Evolutionary conservation across 2,329 filamentous ascomycete species (phyloP).

Genomic region (Phaeoacremonium minimum): DNA sequence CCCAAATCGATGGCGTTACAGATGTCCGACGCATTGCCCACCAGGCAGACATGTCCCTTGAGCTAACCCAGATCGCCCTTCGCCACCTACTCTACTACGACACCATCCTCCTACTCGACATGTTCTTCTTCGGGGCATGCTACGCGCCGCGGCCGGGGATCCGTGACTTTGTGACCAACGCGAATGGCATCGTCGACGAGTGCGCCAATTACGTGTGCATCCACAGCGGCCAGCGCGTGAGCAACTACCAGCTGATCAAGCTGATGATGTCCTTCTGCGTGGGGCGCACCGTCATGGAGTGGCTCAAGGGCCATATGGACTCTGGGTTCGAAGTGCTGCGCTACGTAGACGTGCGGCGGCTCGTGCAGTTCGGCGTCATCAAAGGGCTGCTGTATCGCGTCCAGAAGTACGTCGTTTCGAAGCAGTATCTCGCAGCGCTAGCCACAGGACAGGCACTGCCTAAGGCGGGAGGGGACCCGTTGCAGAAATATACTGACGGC

Average conservation of each 20-base stretch:
- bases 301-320: slow-evolving; percentile 72
- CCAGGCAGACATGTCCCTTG: slow-evolving; percentile 79
- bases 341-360: slow-evolving; percentile 80
- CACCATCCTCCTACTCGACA: slow-evolving; percentile 83
- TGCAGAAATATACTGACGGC: slow-evolving; percentile 70
- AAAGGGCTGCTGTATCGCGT: slow-evolving; percentile 92
- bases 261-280: slow-evolving; percentile 84
- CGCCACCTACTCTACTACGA: slow-evolving; percentile 92
- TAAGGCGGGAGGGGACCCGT: slow-evolving; percentile 36
- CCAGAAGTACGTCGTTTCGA: slow-evolving; percentile 80
- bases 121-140: slow-evolving; percentile 90
- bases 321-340: slow-evolving; percentile 60
- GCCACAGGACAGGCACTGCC: slow-evolving; percentile 48
- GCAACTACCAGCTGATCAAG: slow-evolving; percentile 66
- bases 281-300: slow-evolving; percentile 80
- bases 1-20: slow-evolving; percentile 85
- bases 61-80: slow-evolving; percentile 79
- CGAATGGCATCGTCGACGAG: slow-evolving; percentile 74
- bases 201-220: slow-evolving; percentile 78
- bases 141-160: slow-evolving; percentile 81
- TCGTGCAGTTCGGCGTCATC: slow-evolving; percentile 94
- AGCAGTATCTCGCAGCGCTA: slow-evolving; percentile 53
- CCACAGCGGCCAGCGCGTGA: slow-evolving; percentile 26
- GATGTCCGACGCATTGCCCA: slow-evolving; percentile 84
- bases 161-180: slow-evolving; percentile 72